Evolutionary conservation across 345 rosid genomes (phyloP).

Genomic region (Salix exigua): DNA sequence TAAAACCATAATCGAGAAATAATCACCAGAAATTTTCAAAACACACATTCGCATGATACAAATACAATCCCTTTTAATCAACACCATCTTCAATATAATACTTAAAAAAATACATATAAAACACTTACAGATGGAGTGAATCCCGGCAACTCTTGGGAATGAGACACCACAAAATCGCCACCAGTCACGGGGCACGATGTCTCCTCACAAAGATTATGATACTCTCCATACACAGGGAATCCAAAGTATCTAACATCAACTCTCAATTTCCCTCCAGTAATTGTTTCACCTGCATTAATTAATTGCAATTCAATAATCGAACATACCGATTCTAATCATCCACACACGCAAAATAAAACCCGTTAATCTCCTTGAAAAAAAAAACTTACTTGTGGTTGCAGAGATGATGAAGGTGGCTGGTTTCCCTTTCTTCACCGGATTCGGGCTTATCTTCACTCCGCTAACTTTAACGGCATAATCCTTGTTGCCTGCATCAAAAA

Average conservation of each 20-base stretch:
- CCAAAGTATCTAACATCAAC: constrained; percentile 89
- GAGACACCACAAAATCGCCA: constrained; percentile 82
- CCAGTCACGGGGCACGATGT: constrained; percentile 72
- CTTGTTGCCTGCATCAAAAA: constrained; percentile 25
- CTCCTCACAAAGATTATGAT: constrained; percentile 73
- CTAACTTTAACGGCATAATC: constrained; percentile 39
- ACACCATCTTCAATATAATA: background rate
- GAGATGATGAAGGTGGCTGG: constrained; percentile 43
- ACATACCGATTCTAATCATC: background rate
- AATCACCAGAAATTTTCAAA: background rate
- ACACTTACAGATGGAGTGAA: constrained; percentile 86
- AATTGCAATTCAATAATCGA: background rate
- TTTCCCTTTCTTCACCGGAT: constrained; percentile 42
- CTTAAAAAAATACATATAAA: background rate
- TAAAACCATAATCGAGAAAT: background rate
- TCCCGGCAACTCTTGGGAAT: constrained; percentile 78
- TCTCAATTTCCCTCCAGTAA: constrained; percentile 66
- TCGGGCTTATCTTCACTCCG: constrained; percentile 42
- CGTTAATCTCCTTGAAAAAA: background rate
- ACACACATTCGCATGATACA: background rate
- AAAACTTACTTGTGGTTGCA: constrained; percentile 30
- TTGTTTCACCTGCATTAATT: constrained; percentile 35
- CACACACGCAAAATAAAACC: background rate
- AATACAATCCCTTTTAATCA: background rate
- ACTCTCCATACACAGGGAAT: constrained; percentile 72